Percentiles rank a stretch among this genome's conserved stretches.
phyloP scores from a whole-genome alignment of 148 eudicot species.

The Dysphania ambrosioides region DNA sequence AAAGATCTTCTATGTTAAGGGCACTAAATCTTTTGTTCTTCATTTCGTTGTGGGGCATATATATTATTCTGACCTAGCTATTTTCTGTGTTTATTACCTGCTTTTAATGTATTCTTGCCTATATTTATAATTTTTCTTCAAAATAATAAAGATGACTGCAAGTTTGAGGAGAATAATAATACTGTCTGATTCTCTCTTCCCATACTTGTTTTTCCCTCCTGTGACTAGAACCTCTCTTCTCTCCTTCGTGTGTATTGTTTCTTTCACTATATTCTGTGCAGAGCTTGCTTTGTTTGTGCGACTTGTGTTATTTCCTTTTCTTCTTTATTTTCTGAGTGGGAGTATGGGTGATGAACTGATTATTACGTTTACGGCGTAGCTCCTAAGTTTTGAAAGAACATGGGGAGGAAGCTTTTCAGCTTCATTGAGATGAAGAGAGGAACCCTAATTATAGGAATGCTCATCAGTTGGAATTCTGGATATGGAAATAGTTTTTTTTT shows the following conservation, averaged over 20 bases:
- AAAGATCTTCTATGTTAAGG: neutral
- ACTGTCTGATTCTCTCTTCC: neutral
- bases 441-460: neutral
- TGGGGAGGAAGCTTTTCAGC: neutral
- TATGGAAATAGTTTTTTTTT: no score
- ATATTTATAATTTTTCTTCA: neutral
- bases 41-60: neutral
- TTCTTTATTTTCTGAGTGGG: neutral
- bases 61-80: neutral
- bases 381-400: neutral
- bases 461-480: neutral
- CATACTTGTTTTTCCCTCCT: neutral
- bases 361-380: neutral
- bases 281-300: neutral
- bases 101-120: neutral
- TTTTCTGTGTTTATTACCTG: neutral
- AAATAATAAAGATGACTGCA: neutral
- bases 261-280: neutral
- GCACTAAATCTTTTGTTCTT: neutral
- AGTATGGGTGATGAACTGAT: neutral
- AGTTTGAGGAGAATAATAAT: neutral
- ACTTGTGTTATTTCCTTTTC: neutral
- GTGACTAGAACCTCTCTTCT: neutral
- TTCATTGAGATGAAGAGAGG: no score
- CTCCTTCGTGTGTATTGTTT: neutral